These are phyloP conservation scores for Petasospora rhodanensis DNA, from an alignment of 1,139 yeast genomes.

Conservation along the genomic window DNA sequence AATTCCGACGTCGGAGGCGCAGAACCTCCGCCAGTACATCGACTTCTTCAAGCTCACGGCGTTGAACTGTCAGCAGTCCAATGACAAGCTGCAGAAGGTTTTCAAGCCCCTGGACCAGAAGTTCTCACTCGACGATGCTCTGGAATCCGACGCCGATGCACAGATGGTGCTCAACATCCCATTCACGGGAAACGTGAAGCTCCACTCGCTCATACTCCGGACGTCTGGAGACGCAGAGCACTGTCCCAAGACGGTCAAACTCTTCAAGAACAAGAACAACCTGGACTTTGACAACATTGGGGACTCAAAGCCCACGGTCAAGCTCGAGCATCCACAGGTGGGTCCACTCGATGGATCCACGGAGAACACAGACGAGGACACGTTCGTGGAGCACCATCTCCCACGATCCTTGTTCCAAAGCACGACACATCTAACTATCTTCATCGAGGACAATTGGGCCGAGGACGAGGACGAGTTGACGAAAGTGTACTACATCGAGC, in stretches of 20 bases:
- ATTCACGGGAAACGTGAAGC: slow-evolving; percentile 69
- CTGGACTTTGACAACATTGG: slow-evolving; percentile 68
- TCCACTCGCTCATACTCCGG: slow-evolving; percentile 69
- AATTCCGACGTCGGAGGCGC: slow-evolving; percentile 65
- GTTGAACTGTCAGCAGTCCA: slow-evolving; percentile 55
- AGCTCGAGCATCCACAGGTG: slow-evolving; percentile 59
- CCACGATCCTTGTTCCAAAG: slow-evolving; percentile 76
- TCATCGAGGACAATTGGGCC: slow-evolving; percentile 57
- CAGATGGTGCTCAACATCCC: slow-evolving; percentile 77
- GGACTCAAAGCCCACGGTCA: slow-evolving; percentile 46
- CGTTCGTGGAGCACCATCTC: slow-evolving; percentile 77
- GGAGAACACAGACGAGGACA: slow-evolving; percentile 32
- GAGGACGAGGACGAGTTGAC: slow-evolving; percentile 58
- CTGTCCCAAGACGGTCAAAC: slow-evolving; percentile 66
- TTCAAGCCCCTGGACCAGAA: slow-evolving; percentile 46
- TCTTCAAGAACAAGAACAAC: slow-evolving; percentile 66
- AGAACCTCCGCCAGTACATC: slow-evolving; percentile 59
- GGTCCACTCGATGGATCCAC: slow-evolving; percentile 40
- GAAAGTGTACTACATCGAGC: slow-evolving; percentile 64
- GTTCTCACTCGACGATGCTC: slow-evolving; percentile 37
- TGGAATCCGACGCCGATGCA: slow-evolving; percentile 77
- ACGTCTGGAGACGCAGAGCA: slow-evolving; percentile 52
- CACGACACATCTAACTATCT: slow-evolving; percentile 61
- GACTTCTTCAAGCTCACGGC: slow-evolving; percentile 60
- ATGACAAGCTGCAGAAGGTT: slow-evolving; percentile 45